Conservation (phyloP, 805 yeast species). For the Kodamaea sagamina region DNA sequence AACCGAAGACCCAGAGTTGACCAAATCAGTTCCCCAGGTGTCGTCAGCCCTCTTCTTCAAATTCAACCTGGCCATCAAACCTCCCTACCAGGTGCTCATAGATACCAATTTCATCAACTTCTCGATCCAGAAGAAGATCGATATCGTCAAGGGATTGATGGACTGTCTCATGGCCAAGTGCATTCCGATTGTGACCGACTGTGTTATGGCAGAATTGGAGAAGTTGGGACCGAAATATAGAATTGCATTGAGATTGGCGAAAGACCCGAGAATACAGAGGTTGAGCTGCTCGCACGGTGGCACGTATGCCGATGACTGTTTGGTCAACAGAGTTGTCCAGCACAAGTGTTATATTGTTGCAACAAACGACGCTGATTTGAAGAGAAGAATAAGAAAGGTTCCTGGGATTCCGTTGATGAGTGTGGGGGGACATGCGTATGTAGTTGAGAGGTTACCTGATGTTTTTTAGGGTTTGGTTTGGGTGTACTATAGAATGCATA, state of each 20-base stretch:
- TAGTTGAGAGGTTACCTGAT: constrained; percentile 92
- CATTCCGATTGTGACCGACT: constrained; percentile 93
- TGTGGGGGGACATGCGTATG: constrained; percentile 91
- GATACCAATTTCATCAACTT: constrained; percentile 98
- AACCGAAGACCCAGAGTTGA: constrained; percentile 68
- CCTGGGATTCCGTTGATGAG: constrained; percentile 98
- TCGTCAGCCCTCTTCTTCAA: constrained; percentile 95
- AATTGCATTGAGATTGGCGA: constrained; percentile 88
- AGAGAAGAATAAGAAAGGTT: constrained; percentile 89
- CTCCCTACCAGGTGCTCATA: constrained; percentile 95
- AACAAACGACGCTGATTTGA: constrained; percentile 95
- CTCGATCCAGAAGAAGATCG: constrained; percentile 93
- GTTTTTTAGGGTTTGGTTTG: constrained; percentile 52
- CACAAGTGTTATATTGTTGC: constrained; percentile 98
- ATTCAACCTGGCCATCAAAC: constrained; percentile 88
- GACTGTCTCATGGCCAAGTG: constrained; percentile 92
- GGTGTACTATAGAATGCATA: constrained; percentile 6
- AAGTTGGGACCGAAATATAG: constrained; percentile 93
- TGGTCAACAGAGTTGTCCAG: constrained; percentile 89
- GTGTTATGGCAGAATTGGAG: constrained; percentile 97
- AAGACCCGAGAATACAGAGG: constrained; percentile 88
- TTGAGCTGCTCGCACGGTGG: constrained; percentile 91
- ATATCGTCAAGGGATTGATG: constrained; percentile 95
- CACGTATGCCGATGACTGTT: constrained; percentile 97
- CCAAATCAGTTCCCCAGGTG: constrained; percentile 72